Base-by-base conservation (phyloP, 345 rosid species). In the Litchi chinensis region DNA sequence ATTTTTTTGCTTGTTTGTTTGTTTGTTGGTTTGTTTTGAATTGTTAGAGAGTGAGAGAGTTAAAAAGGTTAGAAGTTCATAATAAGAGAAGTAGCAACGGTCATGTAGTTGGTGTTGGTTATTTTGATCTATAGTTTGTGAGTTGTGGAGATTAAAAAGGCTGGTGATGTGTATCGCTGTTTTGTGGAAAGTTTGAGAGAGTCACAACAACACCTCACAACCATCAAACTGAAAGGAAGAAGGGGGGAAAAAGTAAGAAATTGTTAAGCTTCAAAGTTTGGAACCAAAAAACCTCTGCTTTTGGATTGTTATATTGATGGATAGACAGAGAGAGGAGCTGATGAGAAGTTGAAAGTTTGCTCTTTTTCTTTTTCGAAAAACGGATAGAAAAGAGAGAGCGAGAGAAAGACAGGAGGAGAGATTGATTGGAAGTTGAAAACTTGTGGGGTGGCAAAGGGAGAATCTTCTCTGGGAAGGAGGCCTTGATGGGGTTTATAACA, bases 171-270 rank as follows among this genome's bases (percentile, higher is more conserved):
- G 73, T 64, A 72, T 67, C 9, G 37, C 72, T 74, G 83, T 74
- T 76, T 70, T 69, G 73, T 57, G 68, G 71, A 76, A 83, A 81
- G 81, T 59, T n/a, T 52, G 68, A 72, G 77, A 76, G 80, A 10
- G 11, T 52, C 57, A 52, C 21, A 11, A 70, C 39, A 73, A 66
- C 76, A 79, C 62, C 69, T 60, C 60, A 59, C 22, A 70, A 70
- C 70, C 81, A 73, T 76, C 22, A 44, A 54, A 54, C 59, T 18
- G 59, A 54, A 54, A 54, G 59, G 2, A 54, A 54, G n/a, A 54
- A 41, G 9, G 9, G 9, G 0, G 4, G 4, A 41, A 41, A 8
- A 41, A 41, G 37, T 1, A 52, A 50, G 10, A 56, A 44, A 74
- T 10, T 59, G 59, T 0, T 8, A 0, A 1, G 50, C 43, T 71